phyloP scores from a whole-genome alignment of 495 filamentous ascomycete species.

The Talaromyces ruber region DNA sequence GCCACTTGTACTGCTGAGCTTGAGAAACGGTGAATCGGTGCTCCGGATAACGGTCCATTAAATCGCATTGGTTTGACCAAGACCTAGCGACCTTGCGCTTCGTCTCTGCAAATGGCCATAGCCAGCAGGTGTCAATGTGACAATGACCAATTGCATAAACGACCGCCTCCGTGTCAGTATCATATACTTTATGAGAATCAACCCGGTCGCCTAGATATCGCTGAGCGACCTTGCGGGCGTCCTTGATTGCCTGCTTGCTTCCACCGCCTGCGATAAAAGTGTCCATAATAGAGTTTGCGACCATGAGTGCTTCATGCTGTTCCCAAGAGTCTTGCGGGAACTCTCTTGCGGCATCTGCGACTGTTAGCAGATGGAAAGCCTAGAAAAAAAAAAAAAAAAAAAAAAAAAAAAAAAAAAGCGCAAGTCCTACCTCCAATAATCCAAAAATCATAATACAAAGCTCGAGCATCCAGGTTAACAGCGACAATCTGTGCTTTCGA shows the following conservation, averaged over 20 bases:
- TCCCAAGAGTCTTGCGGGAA: slow-evolving; percentile 78
- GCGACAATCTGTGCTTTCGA: slow-evolving; percentile 77
- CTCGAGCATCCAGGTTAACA: slow-evolving; percentile 76
- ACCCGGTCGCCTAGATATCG: slow-evolving; percentile 75
- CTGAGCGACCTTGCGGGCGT: slow-evolving; percentile 72
- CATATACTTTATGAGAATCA: slow-evolving; percentile 77
- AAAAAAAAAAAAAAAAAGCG: too few species aligned
- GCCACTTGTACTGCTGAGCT: slow-evolving; percentile 97
- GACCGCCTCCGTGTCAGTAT: slow-evolving; percentile 58
- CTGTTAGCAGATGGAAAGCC: neutral
- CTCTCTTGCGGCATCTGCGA: slow-evolving; percentile 63
- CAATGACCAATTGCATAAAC: slow-evolving; percentile 91
- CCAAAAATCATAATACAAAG: slow-evolving; percentile 88
- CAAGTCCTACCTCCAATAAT: slow-evolving; percentile 56
- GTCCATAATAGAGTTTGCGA: slow-evolving; percentile 82
- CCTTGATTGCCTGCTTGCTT: slow-evolving; percentile 63
- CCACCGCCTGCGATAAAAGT: slow-evolving; percentile 72
- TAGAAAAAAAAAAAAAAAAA: too few species aligned
- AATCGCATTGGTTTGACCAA: slow-evolving; percentile 90
- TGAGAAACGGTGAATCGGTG: slow-evolving; percentile 86
- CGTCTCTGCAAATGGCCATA: slow-evolving; percentile 99
- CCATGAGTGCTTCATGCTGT: slow-evolving; percentile 72
- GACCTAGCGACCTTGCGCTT: slow-evolving; percentile 94
- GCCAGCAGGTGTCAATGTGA: slow-evolving; percentile 96
- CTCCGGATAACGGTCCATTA: slow-evolving; percentile 92